Evolutionary conservation across 139 green algal genomes (phyloP).

Genomic region (Chlorella sp.): DNA sequence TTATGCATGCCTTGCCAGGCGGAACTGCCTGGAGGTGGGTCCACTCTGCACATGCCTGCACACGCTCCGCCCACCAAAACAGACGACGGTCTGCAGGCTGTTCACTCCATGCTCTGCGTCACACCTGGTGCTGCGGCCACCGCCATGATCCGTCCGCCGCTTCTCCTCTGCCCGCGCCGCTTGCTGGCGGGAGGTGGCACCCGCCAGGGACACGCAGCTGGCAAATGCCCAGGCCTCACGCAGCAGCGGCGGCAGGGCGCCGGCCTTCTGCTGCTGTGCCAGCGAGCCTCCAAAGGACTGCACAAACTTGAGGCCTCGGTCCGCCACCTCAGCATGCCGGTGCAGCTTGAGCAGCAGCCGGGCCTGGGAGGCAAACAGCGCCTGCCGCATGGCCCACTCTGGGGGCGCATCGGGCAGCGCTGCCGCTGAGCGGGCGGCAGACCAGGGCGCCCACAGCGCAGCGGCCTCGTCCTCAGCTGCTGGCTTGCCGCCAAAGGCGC

Average conservation of each 20-base stretch:
- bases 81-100: neutral
- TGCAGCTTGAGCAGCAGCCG: constrained; percentile 64
- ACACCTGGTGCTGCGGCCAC: neutral
- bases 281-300: constrained; percentile 50
- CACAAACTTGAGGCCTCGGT: constrained; percentile 77
- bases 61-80: no score
- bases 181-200: neutral
- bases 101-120: neutral
- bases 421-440: constrained; percentile 42
- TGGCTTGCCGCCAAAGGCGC: constrained; percentile 30
- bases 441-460: constrained; percentile 64
- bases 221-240: constrained; percentile 77
- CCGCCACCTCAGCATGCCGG: constrained; percentile 59
- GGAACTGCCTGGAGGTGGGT: no score
- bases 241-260: constrained; percentile 50
- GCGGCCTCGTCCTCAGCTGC: constrained; percentile 59
- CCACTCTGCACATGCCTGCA: no score
- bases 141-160: neutral
- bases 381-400: constrained; percentile 87
- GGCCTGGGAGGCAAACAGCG: constrained; percentile 86
- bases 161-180: constrained; percentile 5
- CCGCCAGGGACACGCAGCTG: constrained; percentile 59
- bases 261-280: constrained; percentile 38
- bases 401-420: constrained; percentile 21
- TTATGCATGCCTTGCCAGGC: no score